A percentile compares a stretch with the other conserved stretches of the same genome.
These are phyloP conservation scores for Wallacemonas sp. DNA, from an alignment of 208 protist species.

Conservation along the genomic window DNA sequence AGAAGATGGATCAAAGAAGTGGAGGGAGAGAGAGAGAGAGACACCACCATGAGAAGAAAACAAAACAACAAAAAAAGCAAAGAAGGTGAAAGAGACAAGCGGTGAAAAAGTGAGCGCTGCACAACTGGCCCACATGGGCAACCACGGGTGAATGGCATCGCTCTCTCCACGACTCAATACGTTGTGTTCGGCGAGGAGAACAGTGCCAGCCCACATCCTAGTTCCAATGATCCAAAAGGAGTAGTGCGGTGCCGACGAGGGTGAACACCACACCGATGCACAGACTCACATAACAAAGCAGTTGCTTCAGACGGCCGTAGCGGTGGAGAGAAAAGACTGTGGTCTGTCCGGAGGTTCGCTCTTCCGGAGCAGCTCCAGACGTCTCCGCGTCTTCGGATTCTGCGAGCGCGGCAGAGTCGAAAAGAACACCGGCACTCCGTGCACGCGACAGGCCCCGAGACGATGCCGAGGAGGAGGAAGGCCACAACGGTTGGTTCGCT, in stretches of 20 bases:
- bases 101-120: too few species aligned
- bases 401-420: constrained; percentile 9
- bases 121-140: too few species aligned
- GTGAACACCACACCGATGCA: constrained; percentile 41
- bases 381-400: constrained; percentile 1
- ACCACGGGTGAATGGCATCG: too few species aligned
- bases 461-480: constrained; percentile 2
- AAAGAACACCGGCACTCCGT: constrained; percentile 19
- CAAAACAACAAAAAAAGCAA: not conserved
- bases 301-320: constrained; percentile 28
- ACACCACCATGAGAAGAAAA: not conserved
- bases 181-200: too few species aligned
- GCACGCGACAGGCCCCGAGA: not conserved
- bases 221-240: constrained; percentile 30
- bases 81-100: too few species aligned
- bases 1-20: too few species aligned
- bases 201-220: too few species aligned
- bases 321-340: constrained; percentile 4
- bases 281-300: constrained; percentile 36
- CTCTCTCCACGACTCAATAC: too few species aligned
- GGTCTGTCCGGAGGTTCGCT: not conserved
- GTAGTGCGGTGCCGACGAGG: constrained; percentile 25
- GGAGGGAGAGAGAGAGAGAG: not conserved
- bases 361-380: not conserved
- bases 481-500: too few species aligned